Evolutionary conservation across 2,329 filamentous ascomycete species (phyloP), one percentile per base, ranked within the genome.

Genomic region (Tolypocladium tundrense): DNA sequence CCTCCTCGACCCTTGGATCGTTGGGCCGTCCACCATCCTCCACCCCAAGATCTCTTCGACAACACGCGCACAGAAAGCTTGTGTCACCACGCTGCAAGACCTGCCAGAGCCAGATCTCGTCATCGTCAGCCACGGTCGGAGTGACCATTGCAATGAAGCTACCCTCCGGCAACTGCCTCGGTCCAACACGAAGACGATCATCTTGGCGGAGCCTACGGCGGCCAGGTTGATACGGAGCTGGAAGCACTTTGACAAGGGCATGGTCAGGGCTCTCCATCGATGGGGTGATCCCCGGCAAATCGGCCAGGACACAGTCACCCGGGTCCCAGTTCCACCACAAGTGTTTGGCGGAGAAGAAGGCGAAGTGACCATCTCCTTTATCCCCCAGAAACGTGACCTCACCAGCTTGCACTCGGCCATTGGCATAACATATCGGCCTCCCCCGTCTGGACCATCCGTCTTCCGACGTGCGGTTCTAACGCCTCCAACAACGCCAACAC

Each of bases 1-100:
- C 56, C 77, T 91, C 45, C 71, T 91, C 55, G 88, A 92, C 68
- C 88, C 88, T 4, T 90, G 87, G 84, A 77, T 90, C 39, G 75
- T 77, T 13, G 84, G 85, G 0, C 73, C 80, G 4, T 83, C 84
- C 13, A 81, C 80, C 56, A 80, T 86, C 61, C 77, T 83, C 64
- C 83, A 84, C 65, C 75, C 81, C 35, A 79, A 77, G 65, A 85
- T 89, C 69, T 85, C 84, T 24, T 79, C 78, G 43, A 79, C 84
- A 2, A 77, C 76, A 52, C 84, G 84, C 61, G 83, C 75, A 50
- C 69, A 76, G 21, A 74, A 75, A 33, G 75, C 84, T 52, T 84
- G 80, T 62, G 78, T 90, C 59, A 72, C 77, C 0, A 84, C 84
- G 0, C 68, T 77, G 6, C 59, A 66, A 24, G 70, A 77, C 50